phyloP scores from a whole-genome alignment of 495 filamentous ascomycete species.

The Talaromyces adpressus region DNA sequence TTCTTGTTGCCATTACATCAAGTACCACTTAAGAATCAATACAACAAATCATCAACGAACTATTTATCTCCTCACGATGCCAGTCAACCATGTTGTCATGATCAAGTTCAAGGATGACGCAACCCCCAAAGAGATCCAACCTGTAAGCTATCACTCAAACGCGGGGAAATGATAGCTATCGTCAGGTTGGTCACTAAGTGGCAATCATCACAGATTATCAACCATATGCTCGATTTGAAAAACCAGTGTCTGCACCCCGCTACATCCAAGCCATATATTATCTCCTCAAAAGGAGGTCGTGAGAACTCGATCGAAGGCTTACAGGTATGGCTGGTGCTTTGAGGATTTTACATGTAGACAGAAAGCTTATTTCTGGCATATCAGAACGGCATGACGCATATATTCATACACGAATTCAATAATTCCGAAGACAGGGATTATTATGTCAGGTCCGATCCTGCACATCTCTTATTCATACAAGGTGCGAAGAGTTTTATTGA shows the following conservation, averaged over 20 bases:
- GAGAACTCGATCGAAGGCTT: slow-evolving; percentile 53
- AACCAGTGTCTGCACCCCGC: slow-evolving; percentile 27
- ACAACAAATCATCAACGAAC: background rate
- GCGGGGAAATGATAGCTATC: background rate
- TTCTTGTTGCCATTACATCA: background rate
- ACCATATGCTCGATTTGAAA: slow-evolving; percentile 28
- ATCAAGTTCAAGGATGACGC: slow-evolving; percentile 8
- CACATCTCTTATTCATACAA: slow-evolving; percentile 39
- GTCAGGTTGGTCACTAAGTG: background rate
- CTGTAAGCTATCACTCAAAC: slow-evolving; percentile 1
- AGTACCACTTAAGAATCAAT: background rate
- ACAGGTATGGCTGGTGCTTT: slow-evolving; percentile 32
- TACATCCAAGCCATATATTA: slow-evolving; percentile 48
- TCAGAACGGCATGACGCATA: slow-evolving; percentile 51
- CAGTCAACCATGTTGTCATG: slow-evolving; percentile 6
- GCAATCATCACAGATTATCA: slow-evolving; percentile 24
- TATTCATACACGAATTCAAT: slow-evolving; percentile 56
- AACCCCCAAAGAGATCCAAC: slow-evolving; percentile 2
- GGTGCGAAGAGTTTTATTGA: slow-evolving; percentile 20
- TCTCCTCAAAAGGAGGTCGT: slow-evolving; percentile 44
- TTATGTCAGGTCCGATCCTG: slow-evolving; percentile 43
- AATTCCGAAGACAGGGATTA: slow-evolving; percentile 49
- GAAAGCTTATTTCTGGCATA: background rate
- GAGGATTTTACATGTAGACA: background rate
- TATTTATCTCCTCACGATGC: background rate